A percentile compares a stretch with the other conserved stretches of the same genome.
Conservation (phyloP, 371 early-diverging fungal genomes). For the Mucor sp. region DNA sequence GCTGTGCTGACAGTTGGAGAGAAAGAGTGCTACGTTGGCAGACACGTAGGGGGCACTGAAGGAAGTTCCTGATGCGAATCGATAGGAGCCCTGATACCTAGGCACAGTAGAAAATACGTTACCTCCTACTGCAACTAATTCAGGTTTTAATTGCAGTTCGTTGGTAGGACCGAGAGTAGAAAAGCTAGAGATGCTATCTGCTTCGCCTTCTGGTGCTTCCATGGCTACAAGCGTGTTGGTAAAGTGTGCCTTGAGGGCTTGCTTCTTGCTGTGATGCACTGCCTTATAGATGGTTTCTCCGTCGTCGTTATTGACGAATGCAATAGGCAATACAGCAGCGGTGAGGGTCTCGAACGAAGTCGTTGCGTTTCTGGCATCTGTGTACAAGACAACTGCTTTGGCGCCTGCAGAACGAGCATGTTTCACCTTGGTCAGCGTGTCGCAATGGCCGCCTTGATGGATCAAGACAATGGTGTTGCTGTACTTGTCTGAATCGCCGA, state of each 20-base stretch:
- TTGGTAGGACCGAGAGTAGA: conserved; percentile 52
- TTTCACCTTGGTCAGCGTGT: conserved; percentile 38
- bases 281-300: conserved; percentile 12
- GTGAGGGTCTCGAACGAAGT: conserved; percentile 3
- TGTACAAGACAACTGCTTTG: conserved; percentile 50
- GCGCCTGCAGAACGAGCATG: conserved; percentile 51
- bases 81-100: conserved; percentile 44
- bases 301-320: conserved; percentile 35
- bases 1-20: conserved; percentile 29
- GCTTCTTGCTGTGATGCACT: background rate
- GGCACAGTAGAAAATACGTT: conserved; percentile 69
- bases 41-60: conserved; percentile 69
- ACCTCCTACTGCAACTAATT: conserved; percentile 68
- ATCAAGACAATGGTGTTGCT: conserved; percentile 38
- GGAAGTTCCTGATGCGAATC: conserved; percentile 63
- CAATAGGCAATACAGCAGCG: conserved; percentile 34
- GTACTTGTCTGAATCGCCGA: background rate
- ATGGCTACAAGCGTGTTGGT: conserved; percentile 24
- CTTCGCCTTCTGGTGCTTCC: conserved; percentile 9
- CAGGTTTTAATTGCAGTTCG: conserved; percentile 54
- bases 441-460: conserved; percentile 48
- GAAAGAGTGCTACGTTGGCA: conserved; percentile 60
- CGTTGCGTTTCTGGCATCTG: conserved; percentile 15
- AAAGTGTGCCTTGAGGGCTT: conserved; percentile 13
- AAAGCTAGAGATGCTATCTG: conserved; percentile 30